phyloP scores from a whole-genome alignment of 257 asterid species.

The Solanum appendiculatum region DNA sequence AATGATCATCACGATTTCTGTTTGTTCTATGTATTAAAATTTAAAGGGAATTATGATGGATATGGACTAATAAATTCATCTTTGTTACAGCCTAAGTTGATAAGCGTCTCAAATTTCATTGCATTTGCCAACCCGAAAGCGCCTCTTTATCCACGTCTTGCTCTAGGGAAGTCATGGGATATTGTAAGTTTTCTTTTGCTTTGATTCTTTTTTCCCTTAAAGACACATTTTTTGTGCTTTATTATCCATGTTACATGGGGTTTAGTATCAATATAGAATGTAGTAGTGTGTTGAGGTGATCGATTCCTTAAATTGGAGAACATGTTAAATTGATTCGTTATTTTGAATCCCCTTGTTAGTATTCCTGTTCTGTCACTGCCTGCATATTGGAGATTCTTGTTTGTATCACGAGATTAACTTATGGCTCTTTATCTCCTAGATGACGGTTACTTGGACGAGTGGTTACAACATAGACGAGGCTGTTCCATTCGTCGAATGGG shows the following conservation, averaged over 20 bases:
- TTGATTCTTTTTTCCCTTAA: neutral
- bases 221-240: too few species aligned
- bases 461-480: constrained; percentile 76
- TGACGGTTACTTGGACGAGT: constrained; percentile 92
- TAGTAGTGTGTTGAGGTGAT: neutral
- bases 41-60: too few species aligned
- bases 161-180: constrained; percentile 89
- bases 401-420: neutral
- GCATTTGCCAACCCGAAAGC: constrained; percentile 78
- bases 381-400: neutral
- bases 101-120: constrained; percentile 61
- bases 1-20: too few species aligned
- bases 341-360: neutral
- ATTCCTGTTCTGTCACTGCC: neutral
- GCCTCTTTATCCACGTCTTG: constrained; percentile 90
- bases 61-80: neutral
- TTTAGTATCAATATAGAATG: neutral
- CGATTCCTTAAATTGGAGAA: neutral
- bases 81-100: constrained; percentile 67
- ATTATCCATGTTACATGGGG: neutral
- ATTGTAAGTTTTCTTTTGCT: constrained; percentile 38
- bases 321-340: neutral
- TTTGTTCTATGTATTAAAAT: too few species aligned
- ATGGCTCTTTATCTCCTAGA: constrained; percentile 14
- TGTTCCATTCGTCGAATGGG: constrained; percentile 64